These are phyloP conservation scores for Trichoderma pleuroti DNA, from an alignment of 2,329 filamentous ascomycete species.

Conservation along the genomic window DNA sequence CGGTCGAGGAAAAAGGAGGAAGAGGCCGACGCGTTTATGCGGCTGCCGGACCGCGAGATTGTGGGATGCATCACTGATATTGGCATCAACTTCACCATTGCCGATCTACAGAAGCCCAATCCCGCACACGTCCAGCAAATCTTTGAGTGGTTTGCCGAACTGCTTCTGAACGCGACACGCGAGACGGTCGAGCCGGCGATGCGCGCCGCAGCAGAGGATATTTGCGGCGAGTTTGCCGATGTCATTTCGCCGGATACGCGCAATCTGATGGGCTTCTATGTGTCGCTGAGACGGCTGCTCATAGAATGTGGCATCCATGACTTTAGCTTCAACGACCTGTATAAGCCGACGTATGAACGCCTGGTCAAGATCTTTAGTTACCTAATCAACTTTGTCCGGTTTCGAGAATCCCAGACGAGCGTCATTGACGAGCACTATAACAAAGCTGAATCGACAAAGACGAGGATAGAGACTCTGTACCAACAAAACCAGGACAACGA, in stretches of 20 bases:
- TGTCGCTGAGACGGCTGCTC: conserved; percentile 74
- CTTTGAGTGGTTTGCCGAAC: conserved; percentile 94
- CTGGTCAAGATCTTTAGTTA: conserved; percentile 95
- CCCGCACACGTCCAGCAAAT: conserved; percentile 94
- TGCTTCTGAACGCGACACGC: conserved; percentile 88
- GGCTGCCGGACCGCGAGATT: conserved; percentile 70
- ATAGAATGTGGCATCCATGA: conserved; percentile 88
- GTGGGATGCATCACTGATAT: conserved; percentile 97
- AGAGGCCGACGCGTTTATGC: conserved; percentile 57
- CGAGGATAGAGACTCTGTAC: conserved; percentile 81
- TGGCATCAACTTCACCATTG: conserved; percentile 80
- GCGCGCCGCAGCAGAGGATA: conserved; percentile 83
- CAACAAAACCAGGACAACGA: conserved; percentile 85
- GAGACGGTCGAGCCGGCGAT: conserved; percentile 94
- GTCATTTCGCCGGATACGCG: conserved; percentile 83
- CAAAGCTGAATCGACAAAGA: conserved; percentile 80
- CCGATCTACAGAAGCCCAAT: conserved; percentile 90
- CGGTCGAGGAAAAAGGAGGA: conserved; percentile 58
- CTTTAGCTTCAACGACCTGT: conserved; percentile 89
- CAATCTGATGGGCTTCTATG: conserved; percentile 94
- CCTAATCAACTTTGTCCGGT: conserved; percentile 97
- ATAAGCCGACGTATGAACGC: conserved; percentile 84
- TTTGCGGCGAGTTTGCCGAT: conserved; percentile 80
- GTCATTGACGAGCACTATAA: conserved; percentile 94
- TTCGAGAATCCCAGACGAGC: conserved; percentile 85